Conservation (phyloP, 257 asterid species). For the Paraleonurus japonicus region DNA sequence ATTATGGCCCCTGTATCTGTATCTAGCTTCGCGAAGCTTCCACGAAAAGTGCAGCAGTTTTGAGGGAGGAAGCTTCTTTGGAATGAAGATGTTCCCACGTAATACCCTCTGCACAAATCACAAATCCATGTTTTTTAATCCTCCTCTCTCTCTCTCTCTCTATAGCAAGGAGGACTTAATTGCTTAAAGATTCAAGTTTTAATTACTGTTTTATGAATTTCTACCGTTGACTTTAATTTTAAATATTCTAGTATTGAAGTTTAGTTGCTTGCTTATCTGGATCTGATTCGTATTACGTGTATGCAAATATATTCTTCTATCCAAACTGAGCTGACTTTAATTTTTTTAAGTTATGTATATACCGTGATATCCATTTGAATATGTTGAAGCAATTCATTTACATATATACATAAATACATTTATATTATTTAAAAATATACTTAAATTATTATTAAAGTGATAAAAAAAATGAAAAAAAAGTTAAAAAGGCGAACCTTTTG, state of each 20-base stretch:
- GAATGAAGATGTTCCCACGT: conserved; percentile 47
- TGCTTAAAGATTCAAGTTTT: not conserved
- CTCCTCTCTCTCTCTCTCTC: not conserved
- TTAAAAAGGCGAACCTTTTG: not conserved
- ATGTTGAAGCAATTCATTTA: no score
- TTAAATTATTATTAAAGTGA: no score
- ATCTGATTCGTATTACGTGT: not conserved
- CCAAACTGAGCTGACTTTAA: not conserved
- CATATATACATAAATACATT: no score
- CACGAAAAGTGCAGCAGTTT: conserved; percentile 53
- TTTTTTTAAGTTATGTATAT: no score
- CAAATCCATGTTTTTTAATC: not conserved
- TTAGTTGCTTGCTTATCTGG: not conserved
- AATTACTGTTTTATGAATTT: not conserved
- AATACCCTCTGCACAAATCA: conserved; percentile 11
- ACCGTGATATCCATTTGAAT: no score
- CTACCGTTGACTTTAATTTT: not conserved
- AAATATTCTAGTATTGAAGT: not conserved
- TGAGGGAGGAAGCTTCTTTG: conserved; percentile 33
- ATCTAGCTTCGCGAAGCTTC: conserved; percentile 50
- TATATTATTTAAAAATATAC: no score
- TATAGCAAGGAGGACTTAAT: no score
- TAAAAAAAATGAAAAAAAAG: not conserved
- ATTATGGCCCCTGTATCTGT: conserved; percentile 33
- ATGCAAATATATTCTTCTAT: not conserved